phyloP scores from a whole-genome alignment of 805 yeast species.

The Teunomyces atbi region DNA sequence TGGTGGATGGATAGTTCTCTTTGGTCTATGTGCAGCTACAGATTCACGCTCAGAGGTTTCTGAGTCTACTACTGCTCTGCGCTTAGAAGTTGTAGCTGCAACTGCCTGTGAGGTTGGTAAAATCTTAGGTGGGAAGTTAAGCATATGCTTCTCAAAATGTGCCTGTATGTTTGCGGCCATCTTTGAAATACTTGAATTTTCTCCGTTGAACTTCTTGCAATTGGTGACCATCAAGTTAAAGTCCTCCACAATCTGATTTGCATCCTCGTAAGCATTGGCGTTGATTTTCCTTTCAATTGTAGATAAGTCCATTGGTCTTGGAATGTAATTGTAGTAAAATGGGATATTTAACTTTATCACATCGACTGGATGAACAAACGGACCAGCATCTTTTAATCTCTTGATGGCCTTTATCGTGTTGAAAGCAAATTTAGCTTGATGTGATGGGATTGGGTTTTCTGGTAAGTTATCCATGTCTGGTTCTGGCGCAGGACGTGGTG shows the following conservation, averaged over 20 bases:
- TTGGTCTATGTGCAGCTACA: slow-evolving; percentile 80
- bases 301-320: slow-evolving; percentile 89
- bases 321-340: slow-evolving; percentile 77
- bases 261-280: slow-evolving; percentile 67
- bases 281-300: slow-evolving; percentile 82
- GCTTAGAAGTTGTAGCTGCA: slow-evolving; percentile 22
- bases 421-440: slow-evolving; percentile 77
- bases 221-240: slow-evolving; percentile 82
- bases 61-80: slow-evolving; percentile 52
- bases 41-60: slow-evolving; percentile 50
- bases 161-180: slow-evolving; percentile 93
- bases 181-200: slow-evolving; percentile 74
- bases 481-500: slow-evolving; percentile 72
- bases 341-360: slow-evolving; percentile 86
- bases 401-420: slow-evolving; percentile 83
- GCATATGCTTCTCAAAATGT: slow-evolving; percentile 88
- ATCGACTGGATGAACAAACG: slow-evolving; percentile 89
- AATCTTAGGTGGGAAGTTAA: slow-evolving; percentile 77
- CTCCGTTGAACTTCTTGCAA: slow-evolving; percentile 84
- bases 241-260: slow-evolving; percentile 69
- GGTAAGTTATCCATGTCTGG: slow-evolving; percentile 74
- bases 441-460: slow-evolving; percentile 66
- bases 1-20: slow-evolving; percentile 95
- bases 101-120: slow-evolving; percentile 12
- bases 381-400: slow-evolving; percentile 87